phyloP scores from a whole-genome alignment of 306 rosid genomes.

The Carpinus viminea region DNA sequence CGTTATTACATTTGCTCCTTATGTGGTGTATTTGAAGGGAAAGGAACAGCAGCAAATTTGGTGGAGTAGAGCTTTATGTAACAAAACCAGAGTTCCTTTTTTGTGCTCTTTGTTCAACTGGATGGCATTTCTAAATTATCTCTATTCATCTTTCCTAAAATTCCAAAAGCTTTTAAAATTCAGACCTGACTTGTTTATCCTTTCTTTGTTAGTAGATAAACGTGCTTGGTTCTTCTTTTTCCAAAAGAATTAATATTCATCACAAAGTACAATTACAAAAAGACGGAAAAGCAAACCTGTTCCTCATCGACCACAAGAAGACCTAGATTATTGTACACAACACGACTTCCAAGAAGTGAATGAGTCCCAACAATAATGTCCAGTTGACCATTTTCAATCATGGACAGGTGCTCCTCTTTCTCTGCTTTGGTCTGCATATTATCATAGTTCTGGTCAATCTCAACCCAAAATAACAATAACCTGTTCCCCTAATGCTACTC shows the following conservation, averaged over 20 bases:
- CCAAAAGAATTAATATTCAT: not conserved
- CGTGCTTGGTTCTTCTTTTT: not conserved
- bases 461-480: constrained; percentile 24
- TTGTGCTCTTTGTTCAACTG: not conserved
- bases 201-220: not conserved
- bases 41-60: not conserved
- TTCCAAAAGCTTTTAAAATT: not conserved
- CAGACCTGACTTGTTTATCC: not conserved
- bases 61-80: not conserved
- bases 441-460: constrained; percentile 37
- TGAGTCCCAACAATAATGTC: constrained; percentile 92
- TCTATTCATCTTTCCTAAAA: not conserved
- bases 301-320: constrained; percentile 96
- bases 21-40: not conserved
- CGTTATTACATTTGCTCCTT: not conserved
- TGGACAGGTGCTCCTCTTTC: constrained; percentile 66
- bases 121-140: not conserved
- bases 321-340: constrained; percentile 83
- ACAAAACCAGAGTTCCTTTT: constrained; percentile 1
- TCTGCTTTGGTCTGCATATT: constrained; percentile 78
- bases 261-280: constrained; percentile 1
- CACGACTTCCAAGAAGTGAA: constrained; percentile 93
- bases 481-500: constrained; percentile 17
- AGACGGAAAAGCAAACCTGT: constrained; percentile 56
- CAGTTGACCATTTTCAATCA: constrained; percentile 77